These are phyloP conservation scores for Aspergillus floridensis DNA, from an alignment of 2,329 filamentous ascomycete species.

Conservation along the genomic window DNA sequence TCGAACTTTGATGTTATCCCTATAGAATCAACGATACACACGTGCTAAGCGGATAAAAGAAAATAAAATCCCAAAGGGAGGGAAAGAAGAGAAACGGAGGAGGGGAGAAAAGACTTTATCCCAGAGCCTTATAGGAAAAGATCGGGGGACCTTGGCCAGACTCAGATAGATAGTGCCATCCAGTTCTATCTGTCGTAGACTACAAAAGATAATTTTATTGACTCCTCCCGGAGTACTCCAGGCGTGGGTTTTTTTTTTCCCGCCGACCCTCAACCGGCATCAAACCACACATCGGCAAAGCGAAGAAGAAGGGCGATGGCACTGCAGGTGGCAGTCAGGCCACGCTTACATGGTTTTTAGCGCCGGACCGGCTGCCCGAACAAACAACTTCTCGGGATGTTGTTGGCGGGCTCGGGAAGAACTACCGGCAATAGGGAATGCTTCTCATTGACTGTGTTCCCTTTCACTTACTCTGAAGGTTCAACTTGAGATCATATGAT, in stretches of 20 bases:
- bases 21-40: not conserved
- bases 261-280: conserved; percentile 3
- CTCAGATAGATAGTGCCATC: too few relatives aligned
- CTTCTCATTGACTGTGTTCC: not conserved
- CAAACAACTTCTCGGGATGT: conserved; percentile 11
- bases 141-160: not conserved
- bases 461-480: not conserved
- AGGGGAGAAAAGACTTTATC: conserved; percentile 3
- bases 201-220: too few relatives aligned
- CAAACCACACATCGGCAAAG: conserved; percentile 11
- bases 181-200: too few relatives aligned
- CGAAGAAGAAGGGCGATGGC: not conserved
- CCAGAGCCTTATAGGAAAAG: not conserved
- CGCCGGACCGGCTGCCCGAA: conserved; percentile 15
- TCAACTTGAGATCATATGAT: too few relatives aligned
- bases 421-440: not conserved
- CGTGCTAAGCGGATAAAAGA: not conserved
- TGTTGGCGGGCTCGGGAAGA: not conserved
- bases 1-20: not conserved
- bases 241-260: not conserved
- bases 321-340: conserved; percentile 5
- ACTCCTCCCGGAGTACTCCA: not conserved
- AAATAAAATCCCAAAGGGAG: not conserved
- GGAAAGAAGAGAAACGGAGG: not conserved
- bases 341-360: conserved; percentile 8